Base-by-base conservation (phyloP, 2,329 filamentous ascomycete species). In the Samsoniella hepiali region DNA sequence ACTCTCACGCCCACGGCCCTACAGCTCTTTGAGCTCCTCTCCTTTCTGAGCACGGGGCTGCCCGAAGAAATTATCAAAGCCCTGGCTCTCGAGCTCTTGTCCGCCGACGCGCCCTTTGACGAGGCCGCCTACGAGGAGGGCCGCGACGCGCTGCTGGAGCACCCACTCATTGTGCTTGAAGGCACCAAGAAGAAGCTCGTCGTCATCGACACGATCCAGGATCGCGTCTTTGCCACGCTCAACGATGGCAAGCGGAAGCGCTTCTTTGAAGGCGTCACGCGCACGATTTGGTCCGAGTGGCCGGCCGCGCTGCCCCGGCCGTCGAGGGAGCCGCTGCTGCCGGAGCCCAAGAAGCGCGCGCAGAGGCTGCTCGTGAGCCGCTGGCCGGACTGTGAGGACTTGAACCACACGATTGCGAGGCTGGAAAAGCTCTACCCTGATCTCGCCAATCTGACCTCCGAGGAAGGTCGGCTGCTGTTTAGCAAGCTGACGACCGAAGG, bases 211-310 rank as follows among this genome's bases (percentile, higher is more conserved):
- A 44, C 40, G 2, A 17, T 64, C 22, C 63, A 64, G 44, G 34
- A 62, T 32, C 50, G 45, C 9, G 34, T 64, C 10, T n/a, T 62
- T 22, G 44, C 51, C 3, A 62, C 60, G 22, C 44, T 62, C 6
- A 29, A 15, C 5, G 51, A 42, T 9, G 34, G 5, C 13, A 64
- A 58, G 36, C 13, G 22, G 31, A 11, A n/a, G 11, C 15, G 31
- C 4, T 32, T 64, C 32, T 64, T 62, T 32, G 53, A 51, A 4
- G 34, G 56, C 9, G 22, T 65, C 17, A 49, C 58, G 10, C 45
- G 59, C 11, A 45, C 29, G 1, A 40, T 65, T 5, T 65, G 63
- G 63, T 36, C 59, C 5, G 47, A 55, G 36, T 65, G 63, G 63
- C 54, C 63, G 7, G 47, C 63, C 1, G 63, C 45, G 15, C 55